phyloP scores from a whole-genome alignment of 345 rosid species.

The Hibiscus syriacus region DNA sequence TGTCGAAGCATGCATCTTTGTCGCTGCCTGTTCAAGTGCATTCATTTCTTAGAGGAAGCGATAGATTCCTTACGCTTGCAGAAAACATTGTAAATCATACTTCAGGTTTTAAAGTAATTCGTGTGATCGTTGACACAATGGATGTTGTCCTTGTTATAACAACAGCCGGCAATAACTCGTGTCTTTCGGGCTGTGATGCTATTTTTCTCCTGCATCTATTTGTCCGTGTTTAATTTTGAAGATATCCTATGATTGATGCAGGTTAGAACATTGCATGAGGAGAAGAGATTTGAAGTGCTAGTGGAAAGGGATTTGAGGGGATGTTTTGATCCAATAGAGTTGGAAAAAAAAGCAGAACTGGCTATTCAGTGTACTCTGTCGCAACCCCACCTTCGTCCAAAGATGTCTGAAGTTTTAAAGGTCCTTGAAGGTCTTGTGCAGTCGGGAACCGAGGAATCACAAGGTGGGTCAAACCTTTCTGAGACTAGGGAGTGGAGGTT shows the following conservation, averaged over 20 bases:
- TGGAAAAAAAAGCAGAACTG: slow-evolving; percentile 63
- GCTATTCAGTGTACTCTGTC: slow-evolving; percentile 74
- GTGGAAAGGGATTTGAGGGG: slow-evolving; percentile 78
- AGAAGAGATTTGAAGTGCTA: slow-evolving; percentile 55
- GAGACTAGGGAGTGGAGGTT: slow-evolving; percentile 51
- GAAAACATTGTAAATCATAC: background rate
- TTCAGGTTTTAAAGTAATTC: background rate
- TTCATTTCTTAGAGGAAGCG: background rate
- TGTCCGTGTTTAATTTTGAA: background rate
- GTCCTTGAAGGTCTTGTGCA: slow-evolving; percentile 65
- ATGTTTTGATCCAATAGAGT: slow-evolving; percentile 50
- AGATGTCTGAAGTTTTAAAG: slow-evolving; percentile 71
- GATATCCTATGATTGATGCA: slow-evolving; percentile 19
- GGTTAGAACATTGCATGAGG: slow-evolving; percentile 74
- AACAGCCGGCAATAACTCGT: background rate
- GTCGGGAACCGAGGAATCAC: slow-evolving; percentile 38
- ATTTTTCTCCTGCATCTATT: background rate
- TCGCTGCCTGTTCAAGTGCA: background rate
- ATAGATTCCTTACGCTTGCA: background rate
- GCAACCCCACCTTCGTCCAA: slow-evolving; percentile 62
- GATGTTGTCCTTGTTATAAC: background rate
- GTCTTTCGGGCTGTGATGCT: background rate
- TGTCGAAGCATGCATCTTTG: background rate
- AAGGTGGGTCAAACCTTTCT: slow-evolving; percentile 26
- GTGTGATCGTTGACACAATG: background rate